phyloP scores from a whole-genome alignment of 2,329 filamentous ascomycete genomes.

The Aspergillus ruber region DNA sequence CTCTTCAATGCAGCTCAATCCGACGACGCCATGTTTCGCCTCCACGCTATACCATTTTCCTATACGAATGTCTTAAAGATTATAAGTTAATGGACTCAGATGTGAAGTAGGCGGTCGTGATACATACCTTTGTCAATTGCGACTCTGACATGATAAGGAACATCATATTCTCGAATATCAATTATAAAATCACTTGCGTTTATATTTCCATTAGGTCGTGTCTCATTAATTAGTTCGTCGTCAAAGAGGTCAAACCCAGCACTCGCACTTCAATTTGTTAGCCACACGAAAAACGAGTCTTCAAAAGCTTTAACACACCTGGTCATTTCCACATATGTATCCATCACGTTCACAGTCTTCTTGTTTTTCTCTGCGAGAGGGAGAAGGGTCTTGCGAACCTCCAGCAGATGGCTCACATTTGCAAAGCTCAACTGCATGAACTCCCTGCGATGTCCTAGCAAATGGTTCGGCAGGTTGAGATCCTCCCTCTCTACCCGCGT shows the following conservation, averaged over 20 bases:
- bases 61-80: slow-evolving; percentile 72
- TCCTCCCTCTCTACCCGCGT: slow-evolving; percentile 85
- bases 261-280: slow-evolving; percentile 53
- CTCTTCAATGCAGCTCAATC: slow-evolving; percentile 78
- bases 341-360: slow-evolving; percentile 93
- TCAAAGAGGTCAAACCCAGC: slow-evolving; percentile 94
- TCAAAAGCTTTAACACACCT: slow-evolving; percentile 47
- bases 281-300: slow-evolving; percentile 2
- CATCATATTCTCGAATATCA: slow-evolving; percentile 98
- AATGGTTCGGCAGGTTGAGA: slow-evolving; percentile 87
- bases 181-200: slow-evolving; percentile 96
- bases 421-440: slow-evolving; percentile 82
- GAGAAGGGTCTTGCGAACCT: slow-evolving; percentile 75
- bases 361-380: slow-evolving; percentile 95
- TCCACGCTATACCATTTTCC: slow-evolving; percentile 97
- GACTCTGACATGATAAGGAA: slow-evolving; percentile 97
- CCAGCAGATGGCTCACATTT: slow-evolving; percentile 79
- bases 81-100: slow-evolving; percentile 15
- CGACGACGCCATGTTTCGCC: slow-evolving; percentile 81
- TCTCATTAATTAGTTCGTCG: slow-evolving; percentile 74
- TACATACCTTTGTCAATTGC: slow-evolving; percentile 79
- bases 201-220: slow-evolving; percentile 68
- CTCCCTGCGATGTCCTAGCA: slow-evolving; percentile 81
- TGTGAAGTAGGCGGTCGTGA: background rate
- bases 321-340: slow-evolving; percentile 94